phyloP scores from a whole-genome alignment of 768 basidiomycete species.

The Sarcomyxa edulis region DNA sequence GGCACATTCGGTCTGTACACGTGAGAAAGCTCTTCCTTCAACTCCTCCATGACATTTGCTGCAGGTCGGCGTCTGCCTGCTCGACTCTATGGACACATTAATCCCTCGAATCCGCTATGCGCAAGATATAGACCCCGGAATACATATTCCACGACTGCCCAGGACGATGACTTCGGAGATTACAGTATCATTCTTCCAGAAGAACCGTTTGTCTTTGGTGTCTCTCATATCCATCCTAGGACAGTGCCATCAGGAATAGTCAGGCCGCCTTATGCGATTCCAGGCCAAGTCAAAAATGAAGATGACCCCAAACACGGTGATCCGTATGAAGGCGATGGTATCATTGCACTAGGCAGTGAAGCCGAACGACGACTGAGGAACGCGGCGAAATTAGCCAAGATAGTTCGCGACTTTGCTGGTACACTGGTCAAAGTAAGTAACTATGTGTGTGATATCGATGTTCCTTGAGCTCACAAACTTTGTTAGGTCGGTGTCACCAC shows the following conservation, averaged over 20 bases:
- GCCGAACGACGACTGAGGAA: constrained; percentile 48
- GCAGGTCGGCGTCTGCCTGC: too few relatives aligned
- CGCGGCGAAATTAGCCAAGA: constrained; percentile 51
- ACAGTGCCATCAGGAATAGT: constrained; percentile 50
- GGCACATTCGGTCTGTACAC: too few relatives aligned
- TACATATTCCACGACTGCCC: too few relatives aligned
- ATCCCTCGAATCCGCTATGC: too few relatives aligned
- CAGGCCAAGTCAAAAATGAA: constrained; percentile 7
- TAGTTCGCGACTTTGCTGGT: constrained; percentile 50
- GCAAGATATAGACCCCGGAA: constrained; percentile 1
- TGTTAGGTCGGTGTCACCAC: constrained; percentile 68
- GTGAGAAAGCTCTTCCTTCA: too few relatives aligned
- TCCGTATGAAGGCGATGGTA: constrained; percentile 20
- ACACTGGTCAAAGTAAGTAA: constrained; percentile 45
- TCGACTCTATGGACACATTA: too few relatives aligned
- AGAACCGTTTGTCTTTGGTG: constrained; percentile 62
- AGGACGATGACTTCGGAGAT: constrained; percentile 46
- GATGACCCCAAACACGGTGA: constrained; percentile 6
- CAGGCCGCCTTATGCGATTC: constrained; percentile 50
- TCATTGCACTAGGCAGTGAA: constrained; percentile 45
- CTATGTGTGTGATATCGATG: background rate
- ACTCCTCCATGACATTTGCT: too few relatives aligned
- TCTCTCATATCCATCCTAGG: constrained; percentile 53
- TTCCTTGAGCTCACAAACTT: constrained; percentile 4
- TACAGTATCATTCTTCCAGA: constrained; percentile 61